Base-by-base conservation (phyloP, 305 asterid species). In the Lippia alba region DNA sequence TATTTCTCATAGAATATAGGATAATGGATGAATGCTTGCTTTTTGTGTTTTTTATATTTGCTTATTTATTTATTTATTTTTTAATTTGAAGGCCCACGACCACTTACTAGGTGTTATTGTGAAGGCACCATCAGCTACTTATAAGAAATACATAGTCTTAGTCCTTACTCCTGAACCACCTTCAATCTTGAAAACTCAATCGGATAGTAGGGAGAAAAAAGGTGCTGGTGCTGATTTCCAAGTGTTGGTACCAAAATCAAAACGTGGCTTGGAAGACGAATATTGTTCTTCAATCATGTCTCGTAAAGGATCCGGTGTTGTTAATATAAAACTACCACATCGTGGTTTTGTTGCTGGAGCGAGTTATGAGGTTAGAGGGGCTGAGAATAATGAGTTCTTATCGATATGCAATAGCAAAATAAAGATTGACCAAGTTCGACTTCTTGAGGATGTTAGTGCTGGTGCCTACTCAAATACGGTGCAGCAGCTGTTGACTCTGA, bases 81-180 rank as follows among this genome's bases (percentile, higher is more conserved):
- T 36, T 74, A 15, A 72, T 45, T 80, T 84, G 77, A 94, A 94
- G 99, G 96, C 73, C 67, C 91, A 87, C 81, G 97, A 92, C 82
- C 97, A 92, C 86, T 85, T 92, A 74, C 91, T 92, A 39, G 99
- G 97, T n/a, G 99, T 86, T 64, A 81, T 94, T 44, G 78, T 94
- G 80, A 94, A 92, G 85, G 46, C 89, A 61, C 92, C 95, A 69
- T 82, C 97, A 63, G 77, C 83, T 73, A 87, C 71, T 78, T 77
- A 71, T 79, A 94, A 85, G 79, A 89, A 87, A 71, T 92, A 87
- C 82, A 80, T 94, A 71, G 96, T 88, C 81, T 77, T 94, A 74
- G 90, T 92, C 79, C 79, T 94, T 87, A 88, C 87, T 69, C 99
- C 97, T 39, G 92, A 90, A 58, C 74, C 80, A 56, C 92, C 97